phyloP scores from a whole-genome alignment of 192 early-diverging fungal genomes.

The Chytriomyces confervae region DNA sequence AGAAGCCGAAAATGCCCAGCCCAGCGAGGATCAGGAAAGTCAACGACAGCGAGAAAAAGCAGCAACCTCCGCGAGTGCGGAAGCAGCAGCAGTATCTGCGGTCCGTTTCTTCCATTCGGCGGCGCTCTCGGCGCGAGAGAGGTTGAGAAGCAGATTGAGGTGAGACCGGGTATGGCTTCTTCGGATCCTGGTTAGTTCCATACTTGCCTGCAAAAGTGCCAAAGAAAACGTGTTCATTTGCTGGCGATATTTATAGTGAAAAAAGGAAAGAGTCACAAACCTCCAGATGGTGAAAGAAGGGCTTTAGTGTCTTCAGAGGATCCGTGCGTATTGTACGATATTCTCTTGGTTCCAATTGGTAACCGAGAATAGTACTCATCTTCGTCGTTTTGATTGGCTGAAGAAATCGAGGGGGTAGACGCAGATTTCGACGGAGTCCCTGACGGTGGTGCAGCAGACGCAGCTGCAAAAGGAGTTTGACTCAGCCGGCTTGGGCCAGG shows the following conservation, averaged over 20 bases:
- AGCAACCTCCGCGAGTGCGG: constrained; percentile 16
- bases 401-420: no score
- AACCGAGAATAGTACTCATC: constrained; percentile 11
- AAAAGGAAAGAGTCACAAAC: not conserved
- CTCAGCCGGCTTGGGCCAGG: no score
- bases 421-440: no score
- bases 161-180: not conserved
- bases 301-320: not conserved
- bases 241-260: no score
- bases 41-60: not conserved
- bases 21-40: constrained; percentile 8
- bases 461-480: no score
- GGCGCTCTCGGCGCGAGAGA: not conserved
- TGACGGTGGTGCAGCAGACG: no score
- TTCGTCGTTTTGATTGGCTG: not conserved
- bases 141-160: not conserved
- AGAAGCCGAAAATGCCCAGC: constrained; percentile 2
- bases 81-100: constrained; percentile 28
- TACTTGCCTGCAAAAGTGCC: not conserved
- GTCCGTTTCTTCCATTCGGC: not conserved
- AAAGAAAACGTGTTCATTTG: not conserved
- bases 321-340: constrained; percentile 2
- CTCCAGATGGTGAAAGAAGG: not conserved
- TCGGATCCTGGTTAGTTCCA: not conserved
- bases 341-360: constrained; percentile 4